A percentile compares a stretch with the other conserved stretches of the same genome.
phyloP scores from a whole-genome alignment of 768 basidiomycete genomes.

The Tylopilus sp. region DNA sequence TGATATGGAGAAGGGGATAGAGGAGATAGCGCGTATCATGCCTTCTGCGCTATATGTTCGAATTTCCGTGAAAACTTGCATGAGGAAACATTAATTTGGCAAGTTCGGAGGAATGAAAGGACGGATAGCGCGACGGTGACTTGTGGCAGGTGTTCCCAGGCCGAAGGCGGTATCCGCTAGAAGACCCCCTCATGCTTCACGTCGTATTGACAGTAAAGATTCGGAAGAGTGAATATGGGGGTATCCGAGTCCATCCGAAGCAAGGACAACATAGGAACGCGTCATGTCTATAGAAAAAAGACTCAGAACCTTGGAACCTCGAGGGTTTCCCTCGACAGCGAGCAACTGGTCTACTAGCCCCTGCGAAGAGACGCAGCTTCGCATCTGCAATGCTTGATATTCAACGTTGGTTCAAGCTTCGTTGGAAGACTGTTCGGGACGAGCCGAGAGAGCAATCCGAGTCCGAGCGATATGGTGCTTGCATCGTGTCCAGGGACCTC shows the following conservation, averaged over 20 bases:
- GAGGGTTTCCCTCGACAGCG: not conserved
- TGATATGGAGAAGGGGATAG: not conserved
- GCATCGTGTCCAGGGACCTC: conserved; percentile 7
- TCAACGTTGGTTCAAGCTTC: not conserved
- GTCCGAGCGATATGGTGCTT: conserved; percentile 12
- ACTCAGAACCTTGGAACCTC: not conserved
- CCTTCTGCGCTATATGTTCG: not conserved
- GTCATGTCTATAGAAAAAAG: not conserved
- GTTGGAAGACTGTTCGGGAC: not conserved
- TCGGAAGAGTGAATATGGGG: conserved; percentile 4
- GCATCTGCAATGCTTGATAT: not conserved
- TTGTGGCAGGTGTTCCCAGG: conserved; percentile 18
- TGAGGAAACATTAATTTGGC: not conserved
- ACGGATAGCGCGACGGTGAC: conserved; percentile 1
- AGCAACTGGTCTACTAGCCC: not conserved
- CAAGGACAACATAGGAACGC: conserved; percentile 1
- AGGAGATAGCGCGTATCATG: conserved; percentile 24
- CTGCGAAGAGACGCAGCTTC: not conserved
- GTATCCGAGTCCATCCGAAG: conserved; percentile 15
- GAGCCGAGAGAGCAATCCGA: conserved; percentile 5
- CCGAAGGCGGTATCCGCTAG: conserved; percentile 9
- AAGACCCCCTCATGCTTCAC: conserved; percentile 19
- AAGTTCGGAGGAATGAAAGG: conserved; percentile 3
- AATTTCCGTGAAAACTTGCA: not conserved
- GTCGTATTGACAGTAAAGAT: conserved; percentile 6